phyloP scores from a whole-genome alignment of 352 stramenopile genomes.

The Peronosclerospora sorghi region DNA sequence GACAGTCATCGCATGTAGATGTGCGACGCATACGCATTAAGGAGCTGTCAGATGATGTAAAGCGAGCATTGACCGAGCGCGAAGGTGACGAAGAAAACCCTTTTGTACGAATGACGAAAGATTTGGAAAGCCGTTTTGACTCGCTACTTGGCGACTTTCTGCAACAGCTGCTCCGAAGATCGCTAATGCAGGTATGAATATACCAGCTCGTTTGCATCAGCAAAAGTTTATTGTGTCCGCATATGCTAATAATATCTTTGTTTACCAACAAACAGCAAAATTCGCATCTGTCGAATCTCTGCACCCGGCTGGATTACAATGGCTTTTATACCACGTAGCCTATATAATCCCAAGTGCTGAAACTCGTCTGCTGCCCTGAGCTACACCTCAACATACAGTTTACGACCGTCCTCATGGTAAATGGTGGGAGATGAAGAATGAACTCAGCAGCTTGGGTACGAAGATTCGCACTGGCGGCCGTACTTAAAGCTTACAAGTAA shows the following conservation, averaged over 20 bases:
- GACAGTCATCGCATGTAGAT: constrained; percentile 67
- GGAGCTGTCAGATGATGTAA: constrained; percentile 67
- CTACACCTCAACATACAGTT: background rate
- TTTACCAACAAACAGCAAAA: constrained; percentile 29
- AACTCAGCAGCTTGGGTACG: too few species aligned
- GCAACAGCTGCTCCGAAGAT: constrained; percentile 76
- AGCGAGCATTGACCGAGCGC: constrained; percentile 53
- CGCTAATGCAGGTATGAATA: constrained; percentile 57
- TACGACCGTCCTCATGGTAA: background rate
- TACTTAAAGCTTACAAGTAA: background rate
- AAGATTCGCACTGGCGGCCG: background rate
- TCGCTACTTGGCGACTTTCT: constrained; percentile 83
- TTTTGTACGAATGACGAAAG: constrained; percentile 65
- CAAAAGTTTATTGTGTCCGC: background rate
- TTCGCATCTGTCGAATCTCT: constrained; percentile 53
- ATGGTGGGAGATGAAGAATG: background rate
- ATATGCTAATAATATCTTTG: background rate
- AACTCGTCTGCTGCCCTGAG: background rate
- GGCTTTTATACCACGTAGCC: constrained; percentile 56
- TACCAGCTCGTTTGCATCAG: background rate
- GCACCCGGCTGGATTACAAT: constrained; percentile 56
- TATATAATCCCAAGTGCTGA: background rate
- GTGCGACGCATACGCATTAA: constrained; percentile 72
- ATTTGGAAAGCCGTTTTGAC: constrained; percentile 82
- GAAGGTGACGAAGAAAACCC: constrained; percentile 59